phyloP scores from a whole-genome alignment of 1,139 yeast genomes.

The Taphrina pruni region DNA sequence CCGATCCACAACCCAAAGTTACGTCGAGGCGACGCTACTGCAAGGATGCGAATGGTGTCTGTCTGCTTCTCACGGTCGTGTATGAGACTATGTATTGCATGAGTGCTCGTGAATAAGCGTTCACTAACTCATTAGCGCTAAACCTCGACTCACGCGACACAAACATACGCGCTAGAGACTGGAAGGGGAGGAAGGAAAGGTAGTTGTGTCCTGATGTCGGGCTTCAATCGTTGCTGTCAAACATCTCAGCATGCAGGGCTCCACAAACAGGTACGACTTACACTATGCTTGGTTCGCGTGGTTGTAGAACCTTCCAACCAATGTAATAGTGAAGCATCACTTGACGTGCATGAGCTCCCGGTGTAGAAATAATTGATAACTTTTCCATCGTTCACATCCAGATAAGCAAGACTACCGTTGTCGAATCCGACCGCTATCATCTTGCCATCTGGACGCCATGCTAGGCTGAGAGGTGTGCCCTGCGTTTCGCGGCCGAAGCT shows the following conservation, averaged over 20 bases:
- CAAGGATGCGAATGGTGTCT: conserved; percentile 10
- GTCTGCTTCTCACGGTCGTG: conserved; percentile 32
- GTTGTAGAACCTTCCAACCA: conserved; percentile 4
- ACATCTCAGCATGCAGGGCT: neutral
- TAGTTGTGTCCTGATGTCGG: conserved; percentile 17
- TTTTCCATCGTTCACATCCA: conserved; percentile 46
- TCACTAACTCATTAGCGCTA: conserved; percentile 6
- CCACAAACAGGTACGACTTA: neutral
- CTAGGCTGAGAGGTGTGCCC: conserved; percentile 34
- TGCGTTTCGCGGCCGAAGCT: conserved; percentile 23
- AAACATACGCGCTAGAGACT: conserved; percentile 14
- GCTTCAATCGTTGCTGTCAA: neutral
- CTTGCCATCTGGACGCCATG: conserved; percentile 47
- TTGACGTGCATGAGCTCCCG: neutral
- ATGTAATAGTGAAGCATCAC: neutral
- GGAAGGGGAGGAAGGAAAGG: conserved; percentile 21
- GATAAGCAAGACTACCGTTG: conserved; percentile 44
- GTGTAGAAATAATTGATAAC: conserved; percentile 31
- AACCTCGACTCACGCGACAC: neutral
- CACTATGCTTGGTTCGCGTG: neutral
- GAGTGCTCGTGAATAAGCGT: conserved; percentile 7
- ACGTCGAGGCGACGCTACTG: neutral
- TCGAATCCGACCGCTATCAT: conserved; percentile 46
- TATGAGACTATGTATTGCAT: conserved; percentile 22
- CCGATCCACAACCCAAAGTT: conserved; percentile 15